These are phyloP conservation scores for Zea luxurians DNA, from an alignment of 176 grass and related monocot species.

Conservation along the genomic window DNA sequence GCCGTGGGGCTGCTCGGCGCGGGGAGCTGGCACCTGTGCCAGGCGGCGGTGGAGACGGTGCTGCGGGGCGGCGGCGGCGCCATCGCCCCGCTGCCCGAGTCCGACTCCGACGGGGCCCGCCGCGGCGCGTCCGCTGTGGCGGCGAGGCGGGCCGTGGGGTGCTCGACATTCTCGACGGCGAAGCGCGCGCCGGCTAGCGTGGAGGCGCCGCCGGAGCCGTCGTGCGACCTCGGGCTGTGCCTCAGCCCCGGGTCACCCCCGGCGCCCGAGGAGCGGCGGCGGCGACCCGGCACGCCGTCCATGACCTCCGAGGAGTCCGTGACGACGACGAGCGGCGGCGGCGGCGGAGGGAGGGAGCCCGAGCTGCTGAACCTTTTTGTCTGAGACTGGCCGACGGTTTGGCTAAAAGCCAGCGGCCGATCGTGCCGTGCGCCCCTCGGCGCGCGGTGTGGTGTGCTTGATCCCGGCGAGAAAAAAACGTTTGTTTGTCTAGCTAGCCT, in stretches of 20 bases:
- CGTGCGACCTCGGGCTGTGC: conserved; percentile 60
- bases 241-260: conserved; percentile 40
- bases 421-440: too few relatives aligned
- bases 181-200: conserved; percentile 24
- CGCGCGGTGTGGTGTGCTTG: neutral
- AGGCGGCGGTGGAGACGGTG: conserved; percentile 78
- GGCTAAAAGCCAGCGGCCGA: neutral
- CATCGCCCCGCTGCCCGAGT: conserved; percentile 53
- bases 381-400: conserved; percentile 11
- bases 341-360: conserved; percentile 36
- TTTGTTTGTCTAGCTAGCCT: conserved; percentile 26
- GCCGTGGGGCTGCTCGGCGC: conserved; percentile 75
- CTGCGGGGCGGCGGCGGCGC: conserved; percentile 77
- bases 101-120: conserved; percentile 22
- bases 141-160: conserved; percentile 36
- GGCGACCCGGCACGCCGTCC: conserved; percentile 62
- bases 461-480: conserved; percentile 15
- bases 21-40: conserved; percentile 89
- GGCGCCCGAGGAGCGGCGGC: neutral
- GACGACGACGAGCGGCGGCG: conserved; percentile 47
- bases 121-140: neutral
- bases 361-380: conserved; percentile 81
- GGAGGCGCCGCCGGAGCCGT: neutral
- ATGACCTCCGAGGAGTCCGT: conserved; percentile 79
- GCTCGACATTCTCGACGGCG: conserved; percentile 54